Percentiles rank a stretch among this genome's conserved stretches.
Conservation (phyloP, 495 filamentous ascomycete genomes). For the Sabuloglossum arenarium region DNA sequence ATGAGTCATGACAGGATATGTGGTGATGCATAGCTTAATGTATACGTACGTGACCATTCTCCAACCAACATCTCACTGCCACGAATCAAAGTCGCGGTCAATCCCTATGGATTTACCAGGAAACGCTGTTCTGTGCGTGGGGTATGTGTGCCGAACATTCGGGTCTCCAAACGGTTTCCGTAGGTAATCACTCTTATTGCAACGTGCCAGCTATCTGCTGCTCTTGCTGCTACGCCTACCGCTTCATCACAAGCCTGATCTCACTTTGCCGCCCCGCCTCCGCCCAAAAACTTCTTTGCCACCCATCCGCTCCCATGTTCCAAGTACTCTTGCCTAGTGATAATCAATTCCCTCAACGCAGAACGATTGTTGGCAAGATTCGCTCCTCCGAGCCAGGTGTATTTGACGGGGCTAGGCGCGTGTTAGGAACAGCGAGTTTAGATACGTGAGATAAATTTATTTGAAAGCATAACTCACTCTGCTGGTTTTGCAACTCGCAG, state of each 20-base stretch:
- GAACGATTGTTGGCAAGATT: slow-evolving; percentile 48
- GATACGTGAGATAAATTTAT: background rate
- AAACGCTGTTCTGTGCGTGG: too few species aligned
- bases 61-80: too few species aligned
- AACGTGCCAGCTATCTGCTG: background rate
- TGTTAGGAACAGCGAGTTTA: slow-evolving; percentile 1
- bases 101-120: too few species aligned
- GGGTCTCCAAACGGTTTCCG: too few species aligned
- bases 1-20: too few species aligned
- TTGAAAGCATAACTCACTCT: slow-evolving; percentile 21
- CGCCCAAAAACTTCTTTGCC: slow-evolving; percentile 38
- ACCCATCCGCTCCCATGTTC: slow-evolving; percentile 70
- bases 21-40: too few species aligned
- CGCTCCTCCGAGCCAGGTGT: slow-evolving; percentile 69
- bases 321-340: slow-evolving; percentile 76
- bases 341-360: slow-evolving; percentile 35
- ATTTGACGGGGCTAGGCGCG: slow-evolving; percentile 42
- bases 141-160: too few species aligned
- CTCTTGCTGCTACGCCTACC: background rate
- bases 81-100: too few species aligned
- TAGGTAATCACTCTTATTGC: too few species aligned
- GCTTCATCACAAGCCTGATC: background rate
- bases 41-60: too few species aligned
- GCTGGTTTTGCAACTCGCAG: slow-evolving; percentile 49
- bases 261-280: background rate